Evolutionary conservation across 2,329 filamentous ascomycete genomes (phyloP).

Genomic region (Pyricularia sp.): DNA sequence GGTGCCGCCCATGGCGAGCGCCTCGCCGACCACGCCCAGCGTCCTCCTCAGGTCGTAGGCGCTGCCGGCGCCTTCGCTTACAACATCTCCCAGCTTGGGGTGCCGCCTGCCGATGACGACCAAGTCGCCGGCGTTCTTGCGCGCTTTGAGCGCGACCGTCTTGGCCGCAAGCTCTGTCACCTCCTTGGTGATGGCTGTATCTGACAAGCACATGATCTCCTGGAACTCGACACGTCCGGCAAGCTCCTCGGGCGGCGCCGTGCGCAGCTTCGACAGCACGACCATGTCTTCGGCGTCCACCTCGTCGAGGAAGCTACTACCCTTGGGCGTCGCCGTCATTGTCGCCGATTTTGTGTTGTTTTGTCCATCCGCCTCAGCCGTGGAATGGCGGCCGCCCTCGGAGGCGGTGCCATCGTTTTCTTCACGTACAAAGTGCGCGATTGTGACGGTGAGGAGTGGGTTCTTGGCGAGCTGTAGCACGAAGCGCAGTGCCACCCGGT

Average conservation of each 20-base stretch:
- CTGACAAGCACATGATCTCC: slow-evolving; percentile 28
- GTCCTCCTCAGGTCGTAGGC: slow-evolving; percentile 32
- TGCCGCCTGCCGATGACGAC: slow-evolving; percentile 51
- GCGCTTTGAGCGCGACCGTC: slow-evolving; percentile 36
- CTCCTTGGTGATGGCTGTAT: slow-evolving; percentile 24
- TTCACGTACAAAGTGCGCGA: slow-evolving; percentile 43
- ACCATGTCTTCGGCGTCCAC: slow-evolving; percentile 7
- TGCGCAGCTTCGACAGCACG: slow-evolving; percentile 21
- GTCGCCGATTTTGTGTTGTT: background rate
- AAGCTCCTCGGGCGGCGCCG: slow-evolving; percentile 20
- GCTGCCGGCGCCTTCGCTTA: background rate
- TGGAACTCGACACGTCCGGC: slow-evolving; percentile 31
- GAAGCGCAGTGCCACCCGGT: slow-evolving; percentile 64
- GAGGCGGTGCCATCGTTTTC: background rate
- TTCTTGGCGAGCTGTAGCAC: slow-evolving; percentile 77
- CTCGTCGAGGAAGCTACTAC: slow-evolving; percentile 13
- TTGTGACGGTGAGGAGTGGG: slow-evolving; percentile 62
- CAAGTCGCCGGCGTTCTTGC: slow-evolving; percentile 57
- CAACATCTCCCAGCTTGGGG: slow-evolving; percentile 11
- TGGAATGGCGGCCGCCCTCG: background rate
- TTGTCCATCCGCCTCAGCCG: background rate
- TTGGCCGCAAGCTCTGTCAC: slow-evolving; percentile 40
- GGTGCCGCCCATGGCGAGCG: slow-evolving; percentile 44
- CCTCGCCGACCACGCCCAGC: slow-evolving; percentile 46
- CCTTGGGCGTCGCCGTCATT: background rate